phyloP scores from a whole-genome alignment of 129 eudicot species.

The Tagetes patula region DNA sequence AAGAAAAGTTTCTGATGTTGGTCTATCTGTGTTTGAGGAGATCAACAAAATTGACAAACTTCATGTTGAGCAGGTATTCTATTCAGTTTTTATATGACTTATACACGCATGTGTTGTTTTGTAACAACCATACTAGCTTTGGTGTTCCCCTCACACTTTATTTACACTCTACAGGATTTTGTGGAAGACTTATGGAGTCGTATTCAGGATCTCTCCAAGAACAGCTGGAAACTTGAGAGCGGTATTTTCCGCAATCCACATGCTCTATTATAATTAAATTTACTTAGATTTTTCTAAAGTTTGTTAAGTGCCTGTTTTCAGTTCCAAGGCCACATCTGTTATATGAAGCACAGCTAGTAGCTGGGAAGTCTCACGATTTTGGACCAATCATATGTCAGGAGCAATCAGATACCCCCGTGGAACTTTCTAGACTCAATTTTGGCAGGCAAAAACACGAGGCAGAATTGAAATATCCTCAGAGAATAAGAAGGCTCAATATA shows the following conservation, averaged over 20 bases:
- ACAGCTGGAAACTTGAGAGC: slow-evolving; percentile 92
- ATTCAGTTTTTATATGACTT: background rate
- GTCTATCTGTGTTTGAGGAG: slow-evolving; percentile 68
- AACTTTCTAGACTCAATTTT: slow-evolving; percentile 46
- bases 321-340: slow-evolving; percentile 93
- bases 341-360: slow-evolving; percentile 90
- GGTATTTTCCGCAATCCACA: slow-evolving; percentile 43
- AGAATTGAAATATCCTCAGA: slow-evolving; percentile 85
- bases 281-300: background rate
- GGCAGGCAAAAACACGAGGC: slow-evolving; percentile 92
- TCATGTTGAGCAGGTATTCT: slow-evolving; percentile 63
- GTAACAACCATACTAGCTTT: background rate
- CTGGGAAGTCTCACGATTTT: slow-evolving; percentile 89
- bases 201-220: slow-evolving; percentile 79
- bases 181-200: slow-evolving; percentile 95
- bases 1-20: slow-evolving; percentile 66
- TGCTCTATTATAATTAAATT: background rate
- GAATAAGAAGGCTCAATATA: slow-evolving; percentile 88
- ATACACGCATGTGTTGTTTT: slow-evolving; percentile 1
- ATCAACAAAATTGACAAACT: slow-evolving; percentile 43
- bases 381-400: slow-evolving; percentile 75
- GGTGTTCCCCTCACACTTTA: background rate
- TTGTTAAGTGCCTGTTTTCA: slow-evolving; percentile 18
- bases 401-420: slow-evolving; percentile 54
- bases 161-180: slow-evolving; percentile 53